Conservation (phyloP, 2,329 filamentous ascomycete species). For the Calonectria pauciramosa region DNA sequence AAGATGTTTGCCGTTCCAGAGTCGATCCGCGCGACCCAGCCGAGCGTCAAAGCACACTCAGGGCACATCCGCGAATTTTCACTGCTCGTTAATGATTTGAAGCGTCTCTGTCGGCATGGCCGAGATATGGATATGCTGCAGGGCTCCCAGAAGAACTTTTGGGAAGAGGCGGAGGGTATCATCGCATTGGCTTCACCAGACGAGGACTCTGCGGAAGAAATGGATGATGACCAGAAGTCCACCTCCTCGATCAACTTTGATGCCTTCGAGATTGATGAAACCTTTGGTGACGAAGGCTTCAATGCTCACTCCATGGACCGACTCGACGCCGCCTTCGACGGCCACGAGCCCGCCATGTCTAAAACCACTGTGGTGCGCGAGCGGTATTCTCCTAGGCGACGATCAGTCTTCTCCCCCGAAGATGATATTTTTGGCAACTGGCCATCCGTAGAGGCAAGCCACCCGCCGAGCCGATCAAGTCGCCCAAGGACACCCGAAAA, state of each 20-base stretch:
- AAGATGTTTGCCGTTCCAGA: conserved; percentile 69
- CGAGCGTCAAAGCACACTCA: conserved; percentile 85
- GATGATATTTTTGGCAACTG: conserved; percentile 75
- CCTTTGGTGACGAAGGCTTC: conserved; percentile 62
- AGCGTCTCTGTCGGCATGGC: conserved; percentile 80
- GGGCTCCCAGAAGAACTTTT: conserved; percentile 72
- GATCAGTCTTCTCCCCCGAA: conserved; percentile 75
- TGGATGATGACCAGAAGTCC: conserved; percentile 53
- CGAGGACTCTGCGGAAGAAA: conserved; percentile 63
- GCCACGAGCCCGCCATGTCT: conserved; percentile 58
- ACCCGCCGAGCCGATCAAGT: conserved; percentile 52
- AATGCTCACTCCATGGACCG: conserved; percentile 60
- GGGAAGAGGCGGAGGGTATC: conserved; percentile 88
- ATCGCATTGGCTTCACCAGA: conserved; percentile 85
- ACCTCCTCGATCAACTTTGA: conserved; percentile 58
- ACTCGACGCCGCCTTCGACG: conserved; percentile 58
- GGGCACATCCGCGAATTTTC: conserved; percentile 87
- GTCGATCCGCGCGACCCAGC: conserved; percentile 85
- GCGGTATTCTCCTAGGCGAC: conserved; percentile 64
- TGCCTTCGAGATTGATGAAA: conserved; percentile 57
- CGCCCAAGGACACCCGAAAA: conserved; percentile 59
- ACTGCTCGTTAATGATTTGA: conserved; percentile 85
- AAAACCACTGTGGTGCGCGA: conserved; percentile 69
- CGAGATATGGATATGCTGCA: conserved; percentile 75
- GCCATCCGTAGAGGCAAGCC: conserved; percentile 57